A percentile compares a stretch with the other conserved stretches of the same genome.
Conservation (phyloP, 441 rosid species). For the Aleurites moluccanus region DNA sequence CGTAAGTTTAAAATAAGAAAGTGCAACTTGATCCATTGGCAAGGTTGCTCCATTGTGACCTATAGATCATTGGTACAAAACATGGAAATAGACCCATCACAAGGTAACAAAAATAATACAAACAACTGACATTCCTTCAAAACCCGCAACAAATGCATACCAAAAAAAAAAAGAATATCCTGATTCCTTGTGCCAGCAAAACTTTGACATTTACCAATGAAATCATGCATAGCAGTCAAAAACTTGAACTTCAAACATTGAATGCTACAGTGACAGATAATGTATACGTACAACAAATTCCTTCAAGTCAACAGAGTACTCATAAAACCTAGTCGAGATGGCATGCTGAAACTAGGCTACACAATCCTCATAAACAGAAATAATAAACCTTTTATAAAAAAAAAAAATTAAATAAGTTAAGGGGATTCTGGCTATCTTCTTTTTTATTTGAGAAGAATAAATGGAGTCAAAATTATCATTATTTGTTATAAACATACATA, state of each 20-base stretch:
- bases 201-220: slow-evolving; percentile 1
- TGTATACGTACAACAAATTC: not conserved
- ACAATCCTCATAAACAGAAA: not conserved
- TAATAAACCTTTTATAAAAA: too few species aligned
- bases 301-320: not conserved
- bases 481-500: too few species aligned
- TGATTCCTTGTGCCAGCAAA: not conserved
- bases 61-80: not conserved
- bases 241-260: not conserved
- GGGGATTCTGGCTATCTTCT: too few species aligned
- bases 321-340: not conserved
- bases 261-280: not conserved
- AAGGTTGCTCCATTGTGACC: not conserved
- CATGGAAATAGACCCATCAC: not conserved
- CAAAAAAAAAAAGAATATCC: not conserved
- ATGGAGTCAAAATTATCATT: too few species aligned
- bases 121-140: too few species aligned
- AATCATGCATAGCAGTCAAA: not conserved
- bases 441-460: too few species aligned
- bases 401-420: too few species aligned
- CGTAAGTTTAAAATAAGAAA: not conserved
- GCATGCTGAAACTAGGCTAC: not conserved
- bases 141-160: too few species aligned
- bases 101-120: not conserved
- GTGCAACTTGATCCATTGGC: not conserved